Percentiles rank a stretch among this genome's conserved stretches.
Conservation (phyloP, 805 yeast species). For the Yarrowia divulgata region DNA sequence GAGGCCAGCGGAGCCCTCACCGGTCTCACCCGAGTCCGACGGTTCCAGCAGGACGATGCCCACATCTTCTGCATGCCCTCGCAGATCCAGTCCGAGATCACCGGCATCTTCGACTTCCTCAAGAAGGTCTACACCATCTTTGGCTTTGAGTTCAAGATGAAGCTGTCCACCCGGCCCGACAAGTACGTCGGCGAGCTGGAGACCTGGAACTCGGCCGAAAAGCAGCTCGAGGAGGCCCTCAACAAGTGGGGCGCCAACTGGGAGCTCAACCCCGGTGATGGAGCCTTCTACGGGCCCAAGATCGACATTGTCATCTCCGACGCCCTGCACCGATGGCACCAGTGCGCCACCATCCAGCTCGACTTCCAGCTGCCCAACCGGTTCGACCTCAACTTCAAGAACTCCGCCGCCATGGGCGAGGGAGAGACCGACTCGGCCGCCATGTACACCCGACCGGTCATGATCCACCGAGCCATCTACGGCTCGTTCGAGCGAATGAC, state of each 20-base stretch:
- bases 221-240: slow-evolving; percentile 80
- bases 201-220: slow-evolving; percentile 93
- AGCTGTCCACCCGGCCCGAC: slow-evolving; percentile 96
- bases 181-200: slow-evolving; percentile 92
- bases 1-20: slow-evolving; percentile 95
- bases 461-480: slow-evolving; percentile 98
- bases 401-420: slow-evolving; percentile 47
- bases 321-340: slow-evolving; percentile 96
- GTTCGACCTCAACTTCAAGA: slow-evolving; percentile 87
- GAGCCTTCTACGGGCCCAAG: slow-evolving; percentile 97
- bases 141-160: slow-evolving; percentile 96
- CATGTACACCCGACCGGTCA: slow-evolving; percentile 81
- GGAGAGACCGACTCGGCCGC: slow-evolving; percentile 50
- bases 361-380: slow-evolving; percentile 98
- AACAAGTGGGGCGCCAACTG: slow-evolving; percentile 86
- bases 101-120: slow-evolving; percentile 84
- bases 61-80: slow-evolving; percentile 95
- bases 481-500: slow-evolving; percentile 99
- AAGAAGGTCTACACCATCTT: slow-evolving; percentile 86
- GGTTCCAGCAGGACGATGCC: slow-evolving; percentile 99
- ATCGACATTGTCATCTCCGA: slow-evolving; percentile 96
- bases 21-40: slow-evolving; percentile 94
- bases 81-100: slow-evolving; percentile 87
- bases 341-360: slow-evolving; percentile 98
- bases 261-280: slow-evolving; percentile 97